Percentiles rank a stretch among this genome's conserved stretches.
phyloP scores from a whole-genome alignment of 2,329 filamentous ascomycete genomes.

The Cladosporium cucumerinum region DNA sequence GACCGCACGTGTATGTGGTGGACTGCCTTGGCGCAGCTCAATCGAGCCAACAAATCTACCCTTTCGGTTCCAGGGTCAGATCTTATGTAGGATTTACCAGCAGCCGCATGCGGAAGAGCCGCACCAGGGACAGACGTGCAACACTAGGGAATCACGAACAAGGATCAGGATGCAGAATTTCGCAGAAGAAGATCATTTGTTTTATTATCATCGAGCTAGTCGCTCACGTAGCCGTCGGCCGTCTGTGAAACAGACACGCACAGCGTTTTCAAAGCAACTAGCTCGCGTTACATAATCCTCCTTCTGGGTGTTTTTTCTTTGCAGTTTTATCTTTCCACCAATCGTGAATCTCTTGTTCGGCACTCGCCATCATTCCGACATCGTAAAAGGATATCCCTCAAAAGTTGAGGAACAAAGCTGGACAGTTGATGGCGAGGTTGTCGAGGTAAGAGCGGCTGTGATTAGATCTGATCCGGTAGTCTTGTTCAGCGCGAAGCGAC shows the following conservation, averaged over 20 bases:
- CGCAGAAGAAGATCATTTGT: not conserved
- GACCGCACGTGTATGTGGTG: not conserved
- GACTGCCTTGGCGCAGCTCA: not conserved
- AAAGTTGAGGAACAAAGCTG: not conserved
- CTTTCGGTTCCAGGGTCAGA: no score
- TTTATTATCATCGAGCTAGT: not conserved
- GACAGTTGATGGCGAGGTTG: not conserved
- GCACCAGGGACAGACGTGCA: not conserved
- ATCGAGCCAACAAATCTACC: no score
- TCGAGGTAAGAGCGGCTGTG: not conserved
- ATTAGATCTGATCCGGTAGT: constrained; percentile 30
- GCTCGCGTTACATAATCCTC: not conserved
- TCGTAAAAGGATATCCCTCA: not conserved
- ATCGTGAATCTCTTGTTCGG: not conserved
- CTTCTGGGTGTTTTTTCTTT: not conserved
- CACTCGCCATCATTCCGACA: not conserved
- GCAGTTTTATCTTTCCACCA: constrained; percentile 8
- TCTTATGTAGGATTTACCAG: not conserved
- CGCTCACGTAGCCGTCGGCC: not conserved
- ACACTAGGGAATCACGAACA: not conserved
- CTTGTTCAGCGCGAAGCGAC: constrained; percentile 19
- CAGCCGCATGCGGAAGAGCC: not conserved
- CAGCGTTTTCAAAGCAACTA: not conserved
- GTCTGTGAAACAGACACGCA: not conserved
- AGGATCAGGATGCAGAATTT: not conserved